These are phyloP conservation scores for Globisporangium carolinianum DNA, from an alignment of 352 stramenopile species.

Conservation along the genomic window DNA sequence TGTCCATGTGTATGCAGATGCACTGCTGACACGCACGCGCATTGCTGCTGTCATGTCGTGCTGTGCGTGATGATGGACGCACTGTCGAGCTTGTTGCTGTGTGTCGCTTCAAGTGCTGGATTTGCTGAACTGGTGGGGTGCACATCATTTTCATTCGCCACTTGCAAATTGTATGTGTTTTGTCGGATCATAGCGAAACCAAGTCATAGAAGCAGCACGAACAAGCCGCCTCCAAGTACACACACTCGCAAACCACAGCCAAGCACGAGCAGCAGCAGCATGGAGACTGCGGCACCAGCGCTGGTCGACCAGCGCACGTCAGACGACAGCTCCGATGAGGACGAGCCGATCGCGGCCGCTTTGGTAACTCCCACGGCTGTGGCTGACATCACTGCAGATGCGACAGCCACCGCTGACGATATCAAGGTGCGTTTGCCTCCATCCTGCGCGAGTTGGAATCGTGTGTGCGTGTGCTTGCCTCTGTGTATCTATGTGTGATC, in stretches of 20 bases:
- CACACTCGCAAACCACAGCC: too few species aligned
- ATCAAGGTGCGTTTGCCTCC: not conserved
- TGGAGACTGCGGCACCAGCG: not conserved
- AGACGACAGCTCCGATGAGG: conserved; percentile 80
- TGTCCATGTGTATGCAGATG: not conserved
- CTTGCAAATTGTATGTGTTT: not conserved
- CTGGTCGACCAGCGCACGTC: conserved; percentile 16
- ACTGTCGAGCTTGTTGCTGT: not conserved
- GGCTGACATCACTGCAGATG: not conserved
- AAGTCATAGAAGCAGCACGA: not conserved
- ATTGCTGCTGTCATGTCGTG: not conserved
- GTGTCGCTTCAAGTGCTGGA: conserved; percentile 1
- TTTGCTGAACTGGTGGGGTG: too few species aligned
- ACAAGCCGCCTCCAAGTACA: too few species aligned
- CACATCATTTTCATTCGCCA: too few species aligned
- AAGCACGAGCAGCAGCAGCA: not conserved
- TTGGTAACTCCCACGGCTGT: conserved; percentile 3
- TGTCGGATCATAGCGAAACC: not conserved
- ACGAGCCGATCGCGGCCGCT: conserved; percentile 59
- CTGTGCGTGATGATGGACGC: too few species aligned
- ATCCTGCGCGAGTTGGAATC: not conserved
- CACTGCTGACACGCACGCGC: conserved; percentile 1
- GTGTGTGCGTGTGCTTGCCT: not conserved
- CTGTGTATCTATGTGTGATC: not conserved
- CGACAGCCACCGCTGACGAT: not conserved